These are phyloP conservation scores for Saraca asoca DNA, from an alignment of 331 rosid species.

Conservation along the genomic window DNA sequence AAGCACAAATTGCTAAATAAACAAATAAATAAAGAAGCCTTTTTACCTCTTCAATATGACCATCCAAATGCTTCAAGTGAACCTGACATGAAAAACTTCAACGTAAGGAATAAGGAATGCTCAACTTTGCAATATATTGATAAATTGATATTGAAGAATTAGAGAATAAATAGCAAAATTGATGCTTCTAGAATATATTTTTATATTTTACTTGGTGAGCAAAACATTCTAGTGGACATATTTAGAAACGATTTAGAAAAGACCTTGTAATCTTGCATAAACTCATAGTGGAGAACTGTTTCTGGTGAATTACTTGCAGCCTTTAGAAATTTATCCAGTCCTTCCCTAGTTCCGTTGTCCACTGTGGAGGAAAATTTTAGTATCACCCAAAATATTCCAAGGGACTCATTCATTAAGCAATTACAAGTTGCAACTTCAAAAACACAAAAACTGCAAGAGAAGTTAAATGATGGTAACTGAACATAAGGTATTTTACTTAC, in stretches of 20 bases:
- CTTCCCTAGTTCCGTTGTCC: conserved; percentile 93
- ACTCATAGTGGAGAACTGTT: conserved; percentile 96
- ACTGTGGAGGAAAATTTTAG: conserved; percentile 53
- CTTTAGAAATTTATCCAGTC: conserved; percentile 88
- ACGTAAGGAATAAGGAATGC: conserved; percentile 20
- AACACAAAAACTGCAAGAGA: not conserved
- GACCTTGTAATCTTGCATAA: conserved; percentile 99
- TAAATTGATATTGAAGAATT: not conserved
- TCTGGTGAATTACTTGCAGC: conserved; percentile 93
- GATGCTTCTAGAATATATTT: not conserved
- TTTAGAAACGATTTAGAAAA: conserved; percentile 21
- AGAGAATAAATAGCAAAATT: not conserved
- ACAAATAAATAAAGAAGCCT: not conserved
- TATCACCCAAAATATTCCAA: conserved; percentile 10
- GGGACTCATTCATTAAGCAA: conserved; percentile 7
- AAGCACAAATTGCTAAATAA: conserved; percentile 15
- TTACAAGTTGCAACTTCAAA: not conserved
- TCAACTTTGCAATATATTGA: conserved; percentile 19
- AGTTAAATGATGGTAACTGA: not conserved
- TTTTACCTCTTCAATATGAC: conserved; percentile 92
- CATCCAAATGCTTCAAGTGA: conserved; percentile 95
- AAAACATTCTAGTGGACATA: not conserved
- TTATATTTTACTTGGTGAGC: conserved; percentile 1
- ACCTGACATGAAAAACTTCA: conserved; percentile 49
- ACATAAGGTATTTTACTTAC: conserved; percentile 46